These are phyloP conservation scores for Protomyces arabidopsidicola DNA, from an alignment of 1,139 yeast species.

Conservation along the genomic window DNA sequence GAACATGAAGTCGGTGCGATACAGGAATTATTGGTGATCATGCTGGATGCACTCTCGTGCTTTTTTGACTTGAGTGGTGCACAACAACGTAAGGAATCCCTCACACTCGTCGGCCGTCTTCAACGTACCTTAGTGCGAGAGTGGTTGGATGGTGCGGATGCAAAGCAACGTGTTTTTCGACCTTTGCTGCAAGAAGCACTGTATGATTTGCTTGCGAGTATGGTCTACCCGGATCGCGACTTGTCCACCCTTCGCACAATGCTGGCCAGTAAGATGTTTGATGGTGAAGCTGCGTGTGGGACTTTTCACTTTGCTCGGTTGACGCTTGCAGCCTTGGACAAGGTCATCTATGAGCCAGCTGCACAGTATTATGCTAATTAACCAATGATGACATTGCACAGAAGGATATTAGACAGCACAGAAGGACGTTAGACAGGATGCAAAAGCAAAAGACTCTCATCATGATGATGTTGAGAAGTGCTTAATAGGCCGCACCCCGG, in stretches of 20 bases:
- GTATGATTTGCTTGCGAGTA: background rate
- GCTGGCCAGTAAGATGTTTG: background rate
- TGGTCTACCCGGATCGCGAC: background rate
- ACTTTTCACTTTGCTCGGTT: background rate
- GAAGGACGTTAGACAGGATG: no score
- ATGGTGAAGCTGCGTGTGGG: background rate
- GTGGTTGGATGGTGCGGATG: no score
- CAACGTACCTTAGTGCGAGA: background rate
- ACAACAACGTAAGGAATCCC: background rate
- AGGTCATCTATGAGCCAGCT: background rate
- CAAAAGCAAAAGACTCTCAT: no score
- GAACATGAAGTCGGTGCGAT: background rate
- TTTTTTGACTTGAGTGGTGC: background rate
- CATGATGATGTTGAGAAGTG: no score
- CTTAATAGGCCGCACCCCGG: no score
- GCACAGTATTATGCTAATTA: background rate
- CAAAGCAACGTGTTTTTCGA: background rate
- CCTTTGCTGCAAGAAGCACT: background rate
- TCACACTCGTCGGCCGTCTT: background rate
- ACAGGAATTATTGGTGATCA: background rate
- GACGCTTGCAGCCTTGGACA: background rate
- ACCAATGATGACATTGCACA: no score
- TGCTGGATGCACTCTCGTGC: background rate
- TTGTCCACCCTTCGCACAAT: background rate
- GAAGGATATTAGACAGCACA: no score